A percentile compares a stretch with the other conserved stretches of the same genome.
These are phyloP conservation scores for Protomyces arabidopsidicola DNA, from an alignment of 1,139 yeast species.

Conservation along the genomic window DNA sequence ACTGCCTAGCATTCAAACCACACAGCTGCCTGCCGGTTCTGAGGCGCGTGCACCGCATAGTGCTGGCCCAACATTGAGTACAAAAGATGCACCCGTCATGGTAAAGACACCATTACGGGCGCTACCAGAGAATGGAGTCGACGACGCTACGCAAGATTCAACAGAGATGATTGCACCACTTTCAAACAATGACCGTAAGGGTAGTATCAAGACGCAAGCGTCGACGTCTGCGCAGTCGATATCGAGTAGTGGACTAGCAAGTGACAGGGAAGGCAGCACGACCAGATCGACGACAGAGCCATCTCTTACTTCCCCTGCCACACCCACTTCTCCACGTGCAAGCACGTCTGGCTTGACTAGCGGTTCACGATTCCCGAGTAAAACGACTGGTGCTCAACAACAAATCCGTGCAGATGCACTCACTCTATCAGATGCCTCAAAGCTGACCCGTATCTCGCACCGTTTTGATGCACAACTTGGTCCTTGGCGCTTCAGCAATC, in stretches of 20 bases:
- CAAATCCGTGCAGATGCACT: not conserved
- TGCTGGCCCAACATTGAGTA: not conserved
- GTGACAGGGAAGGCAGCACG: not conserved
- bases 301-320: not conserved
- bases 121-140: not conserved
- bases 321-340: not conserved
- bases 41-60: not conserved
- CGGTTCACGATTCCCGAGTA: not conserved
- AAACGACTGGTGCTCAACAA: not conserved
- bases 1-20: not conserved
- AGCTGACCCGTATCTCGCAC: not conserved
- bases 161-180: not conserved
- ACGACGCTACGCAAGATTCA: not conserved
- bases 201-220: not conserved
- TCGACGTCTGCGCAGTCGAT: not conserved
- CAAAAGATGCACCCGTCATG: not conserved
- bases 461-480: constrained; percentile 24
- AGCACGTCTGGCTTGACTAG: not conserved
- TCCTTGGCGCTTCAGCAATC: constrained; percentile 30
- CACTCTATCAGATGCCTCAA: not conserved
- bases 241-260: not conserved
- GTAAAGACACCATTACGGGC: not conserved
- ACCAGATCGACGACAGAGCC: not conserved
- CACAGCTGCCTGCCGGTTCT: not conserved
- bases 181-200: not conserved